These are phyloP conservation scores for Oryza glaberrima DNA, from an alignment of 176 grass and related monocot species.

Conservation along the genomic window DNA sequence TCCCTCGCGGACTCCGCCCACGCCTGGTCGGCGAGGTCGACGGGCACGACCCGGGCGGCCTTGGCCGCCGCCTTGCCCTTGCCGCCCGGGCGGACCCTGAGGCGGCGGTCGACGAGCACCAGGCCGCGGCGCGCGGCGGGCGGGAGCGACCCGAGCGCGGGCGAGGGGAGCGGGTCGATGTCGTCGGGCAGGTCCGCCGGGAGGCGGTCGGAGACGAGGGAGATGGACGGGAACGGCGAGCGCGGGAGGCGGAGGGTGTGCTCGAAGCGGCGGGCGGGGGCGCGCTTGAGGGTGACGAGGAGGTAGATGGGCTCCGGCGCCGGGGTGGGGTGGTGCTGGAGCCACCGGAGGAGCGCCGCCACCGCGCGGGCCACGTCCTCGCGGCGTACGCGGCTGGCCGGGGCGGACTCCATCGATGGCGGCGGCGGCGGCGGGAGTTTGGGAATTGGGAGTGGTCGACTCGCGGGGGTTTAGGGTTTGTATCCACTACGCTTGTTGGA, in stretches of 20 bases:
- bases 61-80: conserved; percentile 45
- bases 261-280: conserved; percentile 49
- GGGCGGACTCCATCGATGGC: background rate
- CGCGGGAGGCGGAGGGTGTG: conserved; percentile 56
- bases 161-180: conserved; percentile 47
- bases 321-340: conserved; percentile 41
- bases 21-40: conserved; percentile 42
- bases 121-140: conserved; percentile 50
- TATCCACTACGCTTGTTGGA: conserved; percentile 9
- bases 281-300: conserved; percentile 48
- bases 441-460: background rate
- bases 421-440: conserved; percentile 28
- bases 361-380: conserved; percentile 55
- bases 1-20: conserved; percentile 51
- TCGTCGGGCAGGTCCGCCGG: conserved; percentile 40
- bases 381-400: conserved; percentile 30
- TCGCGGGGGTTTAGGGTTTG: conserved; percentile 18
- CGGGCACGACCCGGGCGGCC: conserved; percentile 36
- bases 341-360: conserved; percentile 58
- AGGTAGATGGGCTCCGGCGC: conserved; percentile 57
- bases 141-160: conserved; percentile 49
- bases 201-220: conserved; percentile 44
- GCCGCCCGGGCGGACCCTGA: conserved; percentile 36
- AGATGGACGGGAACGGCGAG: conserved; percentile 54
- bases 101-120: conserved; percentile 53